Conservation (phyloP, 2,329 filamentous ascomycete species). For the Colletotrichum aenigma region DNA sequence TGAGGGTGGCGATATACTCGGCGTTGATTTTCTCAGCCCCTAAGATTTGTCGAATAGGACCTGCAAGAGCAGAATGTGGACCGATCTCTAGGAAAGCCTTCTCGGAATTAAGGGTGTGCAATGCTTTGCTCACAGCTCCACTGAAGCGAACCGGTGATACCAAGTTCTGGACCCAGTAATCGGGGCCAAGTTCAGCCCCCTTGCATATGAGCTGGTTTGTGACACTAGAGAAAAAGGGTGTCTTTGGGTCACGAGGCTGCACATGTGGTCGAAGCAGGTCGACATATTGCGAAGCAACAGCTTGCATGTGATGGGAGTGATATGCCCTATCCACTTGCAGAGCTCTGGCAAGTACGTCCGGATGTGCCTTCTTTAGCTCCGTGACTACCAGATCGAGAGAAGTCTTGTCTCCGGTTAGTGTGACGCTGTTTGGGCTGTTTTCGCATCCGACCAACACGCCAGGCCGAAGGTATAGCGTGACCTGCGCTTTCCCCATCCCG, state of each 20-base stretch:
- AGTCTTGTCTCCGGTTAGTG: conserved; percentile 26
- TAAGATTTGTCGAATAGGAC: conserved; percentile 14
- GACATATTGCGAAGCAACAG: conserved; percentile 21
- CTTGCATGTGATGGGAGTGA: conserved; percentile 35
- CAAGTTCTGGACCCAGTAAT: conserved; percentile 4
- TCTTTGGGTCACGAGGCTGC: not conserved
- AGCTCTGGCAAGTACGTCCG: conserved; percentile 31
- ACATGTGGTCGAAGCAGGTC: conserved; percentile 39
- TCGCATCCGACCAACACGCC: conserved; percentile 31
- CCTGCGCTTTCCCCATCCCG: conserved; percentile 34
- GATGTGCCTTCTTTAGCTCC: conserved; percentile 27
- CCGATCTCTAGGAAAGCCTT: not conserved
- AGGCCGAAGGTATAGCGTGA: conserved; percentile 27
- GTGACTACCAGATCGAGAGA: conserved; percentile 26
- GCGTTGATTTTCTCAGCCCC: conserved; percentile 28
- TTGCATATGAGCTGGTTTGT: conserved; percentile 27
- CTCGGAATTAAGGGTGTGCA: not conserved
- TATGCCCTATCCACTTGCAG: conserved; percentile 45
- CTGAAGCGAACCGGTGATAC: not conserved
- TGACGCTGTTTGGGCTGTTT: conserved; percentile 33
- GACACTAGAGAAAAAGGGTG: conserved; percentile 26
- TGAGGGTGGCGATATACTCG: conserved; percentile 9
- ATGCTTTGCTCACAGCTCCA: not conserved
- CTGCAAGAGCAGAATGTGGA: conserved; percentile 2
- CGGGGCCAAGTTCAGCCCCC: not conserved